phyloP scores from a whole-genome alignment of 2,329 filamentous ascomycete genomes.

The Xylaria sp. region DNA sequence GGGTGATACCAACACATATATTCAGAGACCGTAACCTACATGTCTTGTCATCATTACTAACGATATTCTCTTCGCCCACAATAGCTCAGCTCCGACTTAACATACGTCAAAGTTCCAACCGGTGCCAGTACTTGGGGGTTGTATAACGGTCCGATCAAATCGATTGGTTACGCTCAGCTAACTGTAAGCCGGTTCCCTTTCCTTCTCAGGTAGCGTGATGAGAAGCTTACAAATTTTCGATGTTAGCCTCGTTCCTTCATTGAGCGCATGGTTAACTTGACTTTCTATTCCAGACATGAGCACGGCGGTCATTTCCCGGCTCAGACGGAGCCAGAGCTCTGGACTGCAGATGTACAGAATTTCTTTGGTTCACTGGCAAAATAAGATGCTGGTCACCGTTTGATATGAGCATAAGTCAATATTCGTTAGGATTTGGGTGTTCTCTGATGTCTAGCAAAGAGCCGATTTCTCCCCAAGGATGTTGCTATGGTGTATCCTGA shows the following conservation, averaged over 20 bases:
- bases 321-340: neutral
- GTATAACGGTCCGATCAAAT: neutral
- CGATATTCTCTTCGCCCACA: neutral
- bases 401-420: neutral
- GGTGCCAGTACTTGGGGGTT: neutral
- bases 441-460: neutral
- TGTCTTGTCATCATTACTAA: neutral
- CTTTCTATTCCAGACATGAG: neutral
- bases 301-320: constrained; percentile 3
- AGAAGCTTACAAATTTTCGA: neutral
- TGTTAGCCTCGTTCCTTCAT: neutral
- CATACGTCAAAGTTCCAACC: neutral
- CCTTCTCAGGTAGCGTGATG: no score
- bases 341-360: neutral
- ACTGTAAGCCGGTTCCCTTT: neutral
- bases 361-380: neutral
- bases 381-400: neutral
- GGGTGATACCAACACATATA: neutral
- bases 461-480: neutral
- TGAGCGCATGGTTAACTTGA: neutral
- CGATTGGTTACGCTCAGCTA: neutral
- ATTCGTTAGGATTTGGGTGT: neutral
- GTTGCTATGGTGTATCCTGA: no score
- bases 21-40: no score
- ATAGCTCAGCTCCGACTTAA: neutral